phyloP scores from a whole-genome alignment of 768 basidiomycete genomes.

The Collybia mongolica region DNA sequence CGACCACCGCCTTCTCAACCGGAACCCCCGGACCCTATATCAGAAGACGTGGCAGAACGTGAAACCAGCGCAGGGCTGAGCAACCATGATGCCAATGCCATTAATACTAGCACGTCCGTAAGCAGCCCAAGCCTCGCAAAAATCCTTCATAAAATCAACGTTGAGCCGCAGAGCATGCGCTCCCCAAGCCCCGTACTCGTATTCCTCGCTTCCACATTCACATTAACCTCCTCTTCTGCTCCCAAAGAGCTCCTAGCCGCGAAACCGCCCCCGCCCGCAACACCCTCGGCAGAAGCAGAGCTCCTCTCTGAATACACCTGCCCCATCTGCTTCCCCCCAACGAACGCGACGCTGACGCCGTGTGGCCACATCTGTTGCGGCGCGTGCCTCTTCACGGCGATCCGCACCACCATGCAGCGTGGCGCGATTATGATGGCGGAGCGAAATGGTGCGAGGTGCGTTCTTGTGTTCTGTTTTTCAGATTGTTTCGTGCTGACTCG shows the following conservation, averaged over 20 bases:
- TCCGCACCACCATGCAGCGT: slow-evolving; percentile 60
- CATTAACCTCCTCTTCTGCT: not conserved
- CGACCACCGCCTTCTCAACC: not conserved
- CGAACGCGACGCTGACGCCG: slow-evolving; percentile 73
- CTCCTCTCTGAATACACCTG: slow-evolving; percentile 66
- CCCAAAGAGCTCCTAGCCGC: slow-evolving; percentile 1
- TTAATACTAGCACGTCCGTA: slow-evolving; percentile 12
- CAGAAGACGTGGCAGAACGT: not conserved
- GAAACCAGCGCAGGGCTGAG: not conserved
- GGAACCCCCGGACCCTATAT: not conserved
- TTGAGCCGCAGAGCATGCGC: not conserved
- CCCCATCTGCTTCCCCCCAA: slow-evolving; percentile 76
- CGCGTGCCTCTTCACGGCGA: slow-evolving; percentile 69
- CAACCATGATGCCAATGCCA: not conserved
- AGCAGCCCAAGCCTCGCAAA: slow-evolving; percentile 22
- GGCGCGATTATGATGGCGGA: slow-evolving; percentile 27
- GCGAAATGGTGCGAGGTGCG: slow-evolving; percentile 38
- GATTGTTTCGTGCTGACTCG: not conserved
- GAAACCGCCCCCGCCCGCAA: no score
- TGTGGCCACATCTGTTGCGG: slow-evolving; percentile 84
- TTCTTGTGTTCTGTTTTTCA: not conserved
- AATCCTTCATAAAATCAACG: slow-evolving; percentile 18
- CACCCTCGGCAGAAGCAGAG: slow-evolving; percentile 23
- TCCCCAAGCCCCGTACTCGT: slow-evolving; percentile 3
- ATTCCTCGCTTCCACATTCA: no score